Evolutionary conservation across 192 early-diverging fungal species (phyloP).

Genomic region (Coemansia sp.): DNA sequence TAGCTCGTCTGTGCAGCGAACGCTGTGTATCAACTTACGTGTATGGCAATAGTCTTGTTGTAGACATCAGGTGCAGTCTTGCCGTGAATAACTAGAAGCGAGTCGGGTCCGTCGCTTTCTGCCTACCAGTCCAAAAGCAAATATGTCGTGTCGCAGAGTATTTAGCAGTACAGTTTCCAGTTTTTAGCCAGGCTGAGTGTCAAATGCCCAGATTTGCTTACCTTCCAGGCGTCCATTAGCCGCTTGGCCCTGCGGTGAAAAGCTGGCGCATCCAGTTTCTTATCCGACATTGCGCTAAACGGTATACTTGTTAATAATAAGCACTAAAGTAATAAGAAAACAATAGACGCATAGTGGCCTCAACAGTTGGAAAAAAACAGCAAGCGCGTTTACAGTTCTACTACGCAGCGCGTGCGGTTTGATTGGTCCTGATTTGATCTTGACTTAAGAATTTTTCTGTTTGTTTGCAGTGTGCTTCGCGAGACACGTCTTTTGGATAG

Average conservation of each 20-base stretch:
- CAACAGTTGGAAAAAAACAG: neutral
- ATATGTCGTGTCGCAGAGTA: neutral
- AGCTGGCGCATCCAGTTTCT: constrained; percentile 41
- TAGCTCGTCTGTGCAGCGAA: neutral
- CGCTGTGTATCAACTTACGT: constrained; percentile 50
- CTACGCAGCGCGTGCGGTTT: neutral
- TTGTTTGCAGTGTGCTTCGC: too few relatives aligned
- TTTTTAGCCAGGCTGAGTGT: neutral
- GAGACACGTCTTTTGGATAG: too few relatives aligned
- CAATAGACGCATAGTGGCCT: neutral
- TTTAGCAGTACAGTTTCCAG: neutral
- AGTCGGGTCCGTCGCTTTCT: constrained; percentile 18
- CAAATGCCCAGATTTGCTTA: constrained; percentile 8
- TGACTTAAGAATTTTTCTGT: neutral
- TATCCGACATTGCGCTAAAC: constrained; percentile 32
- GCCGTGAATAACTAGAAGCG: constrained; percentile 39
- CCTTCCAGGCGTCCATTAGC: constrained; percentile 39
- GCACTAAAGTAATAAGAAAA: neutral
- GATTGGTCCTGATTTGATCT: neutral
- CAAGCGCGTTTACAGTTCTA: neutral
- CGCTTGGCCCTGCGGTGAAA: constrained; percentile 44
- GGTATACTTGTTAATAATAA: neutral
- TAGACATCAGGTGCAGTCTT: constrained; percentile 35
- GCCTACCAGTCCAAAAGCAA: constrained; percentile 4
- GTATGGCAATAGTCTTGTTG: constrained; percentile 53